phyloP scores from a whole-genome alignment of 192 early-diverging fungal genomes.

The Backusella sp. region DNA sequence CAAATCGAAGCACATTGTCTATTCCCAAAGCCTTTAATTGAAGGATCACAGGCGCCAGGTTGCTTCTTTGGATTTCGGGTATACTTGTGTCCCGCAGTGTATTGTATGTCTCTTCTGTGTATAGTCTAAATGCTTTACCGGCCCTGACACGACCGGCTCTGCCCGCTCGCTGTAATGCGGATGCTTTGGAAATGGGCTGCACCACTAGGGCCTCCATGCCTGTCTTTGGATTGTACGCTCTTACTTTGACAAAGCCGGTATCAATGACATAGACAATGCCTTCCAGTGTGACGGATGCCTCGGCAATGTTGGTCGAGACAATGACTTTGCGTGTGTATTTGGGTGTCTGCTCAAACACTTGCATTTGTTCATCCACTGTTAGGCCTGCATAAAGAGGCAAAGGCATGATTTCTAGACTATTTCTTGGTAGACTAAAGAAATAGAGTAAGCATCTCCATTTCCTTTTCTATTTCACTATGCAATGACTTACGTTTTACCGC shows the following conservation, averaged over 20 bases:
- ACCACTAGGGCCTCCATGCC: conserved; percentile 90
- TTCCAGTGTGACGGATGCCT: conserved; percentile 77
- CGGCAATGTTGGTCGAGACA: conserved; percentile 89
- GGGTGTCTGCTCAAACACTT: conserved; percentile 60
- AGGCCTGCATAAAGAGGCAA: conserved; percentile 76
- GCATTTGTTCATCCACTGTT: conserved; percentile 60
- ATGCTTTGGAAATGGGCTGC: conserved; percentile 89
- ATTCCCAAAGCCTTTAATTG: conserved; percentile 82
- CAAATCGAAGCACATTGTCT: conserved; percentile 76
- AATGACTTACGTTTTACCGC: conserved; percentile 45
- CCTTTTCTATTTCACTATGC: neutral
- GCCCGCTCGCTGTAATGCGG: conserved; percentile 91
- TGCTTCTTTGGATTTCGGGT: conserved; percentile 92
- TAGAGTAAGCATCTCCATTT: neutral
- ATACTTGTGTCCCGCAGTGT: conserved; percentile 81
- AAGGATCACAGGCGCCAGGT: conserved; percentile 64
- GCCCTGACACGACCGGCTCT: conserved; percentile 91
- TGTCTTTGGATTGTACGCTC: conserved; percentile 89
- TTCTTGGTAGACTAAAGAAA: conserved; percentile 33
- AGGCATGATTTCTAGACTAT: conserved; percentile 40
- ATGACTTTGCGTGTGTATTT: conserved; percentile 74
- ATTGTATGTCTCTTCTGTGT: conserved; percentile 80
- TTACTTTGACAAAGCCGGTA: conserved; percentile 74
- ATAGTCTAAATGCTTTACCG: conserved; percentile 89
- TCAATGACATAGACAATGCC: conserved; percentile 80